phyloP scores from a whole-genome alignment of 257 asterid genomes.

The Nicotiana noctiflora region DNA sequence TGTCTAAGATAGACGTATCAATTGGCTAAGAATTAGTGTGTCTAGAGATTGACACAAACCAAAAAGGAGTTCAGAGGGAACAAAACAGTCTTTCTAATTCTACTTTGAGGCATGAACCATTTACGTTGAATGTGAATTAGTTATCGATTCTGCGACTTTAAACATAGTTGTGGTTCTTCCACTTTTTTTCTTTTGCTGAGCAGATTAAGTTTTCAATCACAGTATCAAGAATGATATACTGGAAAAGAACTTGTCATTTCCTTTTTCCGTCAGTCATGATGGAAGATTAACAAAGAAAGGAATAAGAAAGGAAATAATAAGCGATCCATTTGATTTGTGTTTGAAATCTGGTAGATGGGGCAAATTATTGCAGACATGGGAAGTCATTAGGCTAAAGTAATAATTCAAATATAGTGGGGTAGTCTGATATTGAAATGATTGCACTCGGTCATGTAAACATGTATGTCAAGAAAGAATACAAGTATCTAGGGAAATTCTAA shows the following conservation, averaged over 20 bases:
- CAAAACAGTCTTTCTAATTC: not conserved
- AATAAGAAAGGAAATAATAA: not conserved
- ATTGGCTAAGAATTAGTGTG: not conserved
- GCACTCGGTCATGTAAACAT: conserved; percentile 3
- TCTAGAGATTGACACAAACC: not conserved
- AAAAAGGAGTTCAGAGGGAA: conserved; percentile 1
- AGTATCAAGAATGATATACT: not conserved
- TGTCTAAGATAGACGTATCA: not conserved
- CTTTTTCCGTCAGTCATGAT: not conserved
- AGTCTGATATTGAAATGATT: not conserved
- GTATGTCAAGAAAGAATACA: not conserved
- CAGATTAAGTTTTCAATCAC: conserved; percentile 1
- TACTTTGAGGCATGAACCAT: not conserved
- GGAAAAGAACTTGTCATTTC: not conserved
- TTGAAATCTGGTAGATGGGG: conserved; percentile 3
- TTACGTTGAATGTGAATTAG: not conserved
- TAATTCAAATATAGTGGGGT: not conserved
- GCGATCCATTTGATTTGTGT: not conserved
- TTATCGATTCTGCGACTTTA: not conserved
- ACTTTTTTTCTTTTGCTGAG: not conserved
- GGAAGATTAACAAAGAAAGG: not conserved
- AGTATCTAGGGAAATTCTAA: not conserved
- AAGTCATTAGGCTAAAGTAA: not conserved
- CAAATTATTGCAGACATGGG: not conserved
- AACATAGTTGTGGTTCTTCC: not conserved